Base-by-base conservation (phyloP, 2,329 filamentous ascomycete genomes). In the Talaromyces sp. region DNA sequence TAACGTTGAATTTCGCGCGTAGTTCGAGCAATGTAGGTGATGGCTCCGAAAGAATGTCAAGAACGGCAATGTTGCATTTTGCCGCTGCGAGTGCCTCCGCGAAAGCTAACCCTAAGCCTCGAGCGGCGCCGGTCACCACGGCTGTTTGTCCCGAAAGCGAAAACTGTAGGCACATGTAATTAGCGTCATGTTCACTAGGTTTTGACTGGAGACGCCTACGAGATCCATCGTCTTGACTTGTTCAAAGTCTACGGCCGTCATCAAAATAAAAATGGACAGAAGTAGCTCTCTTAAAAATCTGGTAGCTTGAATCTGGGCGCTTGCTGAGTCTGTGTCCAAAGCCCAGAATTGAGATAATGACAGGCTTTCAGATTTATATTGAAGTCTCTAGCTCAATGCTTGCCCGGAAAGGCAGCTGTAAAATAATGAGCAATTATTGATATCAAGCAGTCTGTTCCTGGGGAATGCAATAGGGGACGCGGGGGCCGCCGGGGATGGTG, bases 91-190 rank as follows among this genome's bases (percentile, higher is more conserved):
- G 65, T 39, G 62, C 64, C 39, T 67, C 62, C 39, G 68, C 66
- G 54, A 70, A 67, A 21, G 67, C 66, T 21, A 70, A 62, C 18
- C 68, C 68, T 23, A 69, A 61, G 54, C 69, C 68, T 50, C 65
- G 64, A 60, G 67, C 68, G 50, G 61, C 68, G 9, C 69, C 69
- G 28, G 69, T 67, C 46, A 70, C 62, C 35, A 69, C 65, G 46
- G 67, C 68, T 11, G 66, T 68, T 50, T 68, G 67, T 23, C 57
- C 64, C 65, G 62, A 63, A 40, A 68, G 60, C 3, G 62, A 46
- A 59, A 65, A 64, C 64, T 65, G 59, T 55, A 55, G 1, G 33
- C 50, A 55, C 25, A 55, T 46, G 14, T 5, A 46, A 46, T 23
- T 21, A 33, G 33, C 23, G 50, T 58, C 40, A 39, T 35, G n/a